These are phyloP conservation scores for Babesia ovata DNA, from an alignment of 169 alveolate genomes.

Conservation along the genomic window DNA sequence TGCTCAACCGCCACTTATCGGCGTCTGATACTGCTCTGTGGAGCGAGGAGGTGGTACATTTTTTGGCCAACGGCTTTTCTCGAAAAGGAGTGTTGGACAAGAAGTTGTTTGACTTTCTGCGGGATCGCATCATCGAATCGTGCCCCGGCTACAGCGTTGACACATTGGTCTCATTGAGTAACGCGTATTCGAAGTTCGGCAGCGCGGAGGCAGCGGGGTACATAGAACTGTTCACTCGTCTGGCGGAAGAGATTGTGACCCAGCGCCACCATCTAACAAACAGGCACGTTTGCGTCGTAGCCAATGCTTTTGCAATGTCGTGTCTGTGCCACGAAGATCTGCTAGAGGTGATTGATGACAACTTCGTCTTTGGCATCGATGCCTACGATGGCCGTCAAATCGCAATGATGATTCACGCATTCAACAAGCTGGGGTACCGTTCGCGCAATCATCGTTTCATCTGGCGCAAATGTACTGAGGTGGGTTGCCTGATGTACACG, in stretches of 20 bases:
- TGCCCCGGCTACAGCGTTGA: constrained; percentile 41
- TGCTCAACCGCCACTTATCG: background rate
- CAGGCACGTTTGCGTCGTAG: constrained; percentile 50
- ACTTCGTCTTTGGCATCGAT: constrained; percentile 8
- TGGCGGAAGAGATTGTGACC: constrained; percentile 37
- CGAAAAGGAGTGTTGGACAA: constrained; percentile 38
- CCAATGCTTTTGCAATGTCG: constrained; percentile 60
- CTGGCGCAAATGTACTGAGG: constrained; percentile 47
- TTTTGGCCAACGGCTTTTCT: constrained; percentile 52
- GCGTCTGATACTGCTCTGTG: background rate
- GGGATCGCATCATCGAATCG: constrained; percentile 1
- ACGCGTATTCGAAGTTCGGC: constrained; percentile 66
- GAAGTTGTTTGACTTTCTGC: constrained; percentile 34
- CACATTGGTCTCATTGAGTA: constrained; percentile 42
- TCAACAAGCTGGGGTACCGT: constrained; percentile 47
- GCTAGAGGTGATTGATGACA: constrained; percentile 31
- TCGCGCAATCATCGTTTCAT: constrained; percentile 18
- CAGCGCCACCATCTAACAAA: constrained; percentile 12
- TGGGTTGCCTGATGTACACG: background rate
- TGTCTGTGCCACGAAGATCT: constrained; percentile 52
- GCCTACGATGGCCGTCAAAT: constrained; percentile 47
- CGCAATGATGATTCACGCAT: constrained; percentile 68
- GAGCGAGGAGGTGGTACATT: constrained; percentile 54
- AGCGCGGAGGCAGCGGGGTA: constrained; percentile 45
- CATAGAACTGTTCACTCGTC: constrained; percentile 18